Base-by-base conservation (phyloP, 1,139 yeast species). In the Meyerozyma sp. region DNA sequence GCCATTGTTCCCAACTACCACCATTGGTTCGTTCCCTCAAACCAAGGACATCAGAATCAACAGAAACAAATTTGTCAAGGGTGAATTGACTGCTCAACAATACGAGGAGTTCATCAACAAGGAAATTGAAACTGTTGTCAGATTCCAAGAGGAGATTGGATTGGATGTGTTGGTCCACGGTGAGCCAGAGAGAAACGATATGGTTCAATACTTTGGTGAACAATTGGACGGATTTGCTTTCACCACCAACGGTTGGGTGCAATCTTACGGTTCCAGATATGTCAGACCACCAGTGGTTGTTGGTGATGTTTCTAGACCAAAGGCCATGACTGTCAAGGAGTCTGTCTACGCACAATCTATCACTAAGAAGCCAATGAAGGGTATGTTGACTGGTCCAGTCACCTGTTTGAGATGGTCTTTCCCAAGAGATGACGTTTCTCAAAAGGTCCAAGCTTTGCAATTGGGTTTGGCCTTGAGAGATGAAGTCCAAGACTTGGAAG, bases 151-250 rank as follows among this genome's bases (percentile, higher is more conserved):
- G 77, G 96, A 93, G 70, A 81, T 91, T 65, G 98, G 95, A 59
- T 84, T 93, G 65, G 98, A 93, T 68, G 98, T 93, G 59, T 80
- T 91, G 61, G 98, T 93, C 56, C 98, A 93, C 75, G 98, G 98
- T 80, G 98, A 93, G 79, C 98, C 98, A 73, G 98, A 94, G 82
- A 88, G 98, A 84, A 93, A 93, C 78, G 98, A 93, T 79, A 93
- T 93, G 98, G 98, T 93, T 65, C 98, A 93, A 81, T 93, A 93
- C 84, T 93, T 93, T 58, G 98, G 98, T 80, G 98, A 93, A 79
- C 90, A 89, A 80, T 81, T 93, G 70, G 86, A 88, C 68, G 98
- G 98, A 70, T 93, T 87, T 70, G 96, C 95, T 58, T 93, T 93
- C 82, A 93, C 98, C 73, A 79, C 88, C 61, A 89, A 89, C 82